A percentile compares a stretch with the other conserved stretches of the same genome.
Evolutionary conservation across 208 protist species (phyloP).

Genomic region (Borovskyia barvae): DNA sequence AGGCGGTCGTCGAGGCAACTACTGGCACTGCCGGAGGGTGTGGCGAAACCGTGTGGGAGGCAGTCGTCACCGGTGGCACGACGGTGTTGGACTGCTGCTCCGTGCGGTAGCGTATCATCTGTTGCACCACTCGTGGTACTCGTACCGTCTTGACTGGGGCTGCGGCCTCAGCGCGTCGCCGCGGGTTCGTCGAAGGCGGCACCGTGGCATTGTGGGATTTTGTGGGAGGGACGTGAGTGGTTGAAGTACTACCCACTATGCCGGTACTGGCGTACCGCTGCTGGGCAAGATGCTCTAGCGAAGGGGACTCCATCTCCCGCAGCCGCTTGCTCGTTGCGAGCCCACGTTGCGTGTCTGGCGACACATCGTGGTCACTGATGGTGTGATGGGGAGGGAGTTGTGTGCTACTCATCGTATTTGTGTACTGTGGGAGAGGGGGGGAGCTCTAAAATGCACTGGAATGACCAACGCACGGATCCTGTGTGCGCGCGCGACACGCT

Average conservation of each 20-base stretch:
- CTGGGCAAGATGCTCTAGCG: constrained; percentile 46
- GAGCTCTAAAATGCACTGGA: too few species aligned
- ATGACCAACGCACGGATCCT: too few species aligned
- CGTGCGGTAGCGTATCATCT: constrained; percentile 3
- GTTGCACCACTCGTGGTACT: constrained; percentile 11
- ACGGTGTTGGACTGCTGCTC: too few species aligned
- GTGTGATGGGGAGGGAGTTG: neutral
- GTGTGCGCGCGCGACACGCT: too few species aligned
- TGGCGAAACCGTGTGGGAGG: neutral
- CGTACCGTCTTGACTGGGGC: constrained; percentile 10
- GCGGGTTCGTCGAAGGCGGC: neutral
- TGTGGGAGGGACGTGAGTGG: neutral
- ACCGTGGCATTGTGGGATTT: constrained; percentile 1
- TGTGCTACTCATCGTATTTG: too few species aligned
- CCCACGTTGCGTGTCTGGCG: constrained; percentile 37
- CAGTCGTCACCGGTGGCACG: neutral
- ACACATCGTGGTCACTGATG: neutral
- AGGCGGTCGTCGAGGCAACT: neutral
- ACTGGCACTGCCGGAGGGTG: constrained; percentile 1
- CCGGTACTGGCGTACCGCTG: constrained; percentile 26
- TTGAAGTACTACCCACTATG: neutral
- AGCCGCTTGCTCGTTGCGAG: constrained; percentile 53
- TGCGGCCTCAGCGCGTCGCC: constrained; percentile 1
- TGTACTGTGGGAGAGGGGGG: too few species aligned
- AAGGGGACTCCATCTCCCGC: constrained; percentile 70